Evolutionary conservation across 139 green algal species (phyloP).

Genomic region (Chlorella sp.): DNA sequence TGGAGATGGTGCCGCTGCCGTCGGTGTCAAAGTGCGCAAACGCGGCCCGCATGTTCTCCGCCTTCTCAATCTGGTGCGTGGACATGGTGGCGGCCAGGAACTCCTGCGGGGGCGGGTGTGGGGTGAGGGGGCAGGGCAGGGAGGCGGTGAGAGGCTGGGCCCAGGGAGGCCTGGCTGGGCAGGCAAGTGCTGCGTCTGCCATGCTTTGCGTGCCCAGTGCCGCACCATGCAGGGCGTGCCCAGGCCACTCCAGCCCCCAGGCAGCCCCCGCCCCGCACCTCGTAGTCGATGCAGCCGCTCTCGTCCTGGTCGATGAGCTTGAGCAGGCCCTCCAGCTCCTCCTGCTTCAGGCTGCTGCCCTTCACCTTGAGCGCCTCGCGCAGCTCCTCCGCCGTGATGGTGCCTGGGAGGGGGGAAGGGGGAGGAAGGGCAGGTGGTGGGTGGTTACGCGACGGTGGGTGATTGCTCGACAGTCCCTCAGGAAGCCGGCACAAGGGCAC

Average conservation of each 20-base stretch:
- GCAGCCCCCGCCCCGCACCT: too few relatives aligned
- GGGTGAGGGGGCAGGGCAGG: neutral
- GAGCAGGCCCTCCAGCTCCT: slow-evolving; percentile 83
- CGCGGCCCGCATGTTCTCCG: slow-evolving; percentile 80
- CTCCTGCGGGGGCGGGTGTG: slow-evolving; percentile 41
- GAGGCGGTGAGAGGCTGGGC: neutral
- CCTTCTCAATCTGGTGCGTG: slow-evolving; percentile 78
- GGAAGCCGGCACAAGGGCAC: neutral
- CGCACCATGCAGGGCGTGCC: neutral
- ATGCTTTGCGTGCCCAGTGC: neutral
- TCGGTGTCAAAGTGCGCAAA: slow-evolving; percentile 87
- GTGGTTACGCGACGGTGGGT: neutral
- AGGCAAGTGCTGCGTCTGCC: neutral
- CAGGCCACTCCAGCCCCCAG: neutral
- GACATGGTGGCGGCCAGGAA: slow-evolving; percentile 90
- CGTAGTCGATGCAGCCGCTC: slow-evolving; percentile 91
- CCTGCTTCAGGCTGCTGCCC: slow-evolving; percentile 68
- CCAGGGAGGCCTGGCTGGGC: neutral
- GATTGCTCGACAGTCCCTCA: neutral
- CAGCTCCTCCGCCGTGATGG: slow-evolving; percentile 94
- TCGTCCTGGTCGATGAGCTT: slow-evolving; percentile 82
- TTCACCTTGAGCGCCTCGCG: slow-evolving; percentile 68
- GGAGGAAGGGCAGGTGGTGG: neutral
- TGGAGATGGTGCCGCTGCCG: slow-evolving; percentile 71
- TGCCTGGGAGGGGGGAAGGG: slow-evolving; percentile 41